Base-by-base conservation (phyloP, 1,139 yeast species). In the Candida neerlandica region DNA sequence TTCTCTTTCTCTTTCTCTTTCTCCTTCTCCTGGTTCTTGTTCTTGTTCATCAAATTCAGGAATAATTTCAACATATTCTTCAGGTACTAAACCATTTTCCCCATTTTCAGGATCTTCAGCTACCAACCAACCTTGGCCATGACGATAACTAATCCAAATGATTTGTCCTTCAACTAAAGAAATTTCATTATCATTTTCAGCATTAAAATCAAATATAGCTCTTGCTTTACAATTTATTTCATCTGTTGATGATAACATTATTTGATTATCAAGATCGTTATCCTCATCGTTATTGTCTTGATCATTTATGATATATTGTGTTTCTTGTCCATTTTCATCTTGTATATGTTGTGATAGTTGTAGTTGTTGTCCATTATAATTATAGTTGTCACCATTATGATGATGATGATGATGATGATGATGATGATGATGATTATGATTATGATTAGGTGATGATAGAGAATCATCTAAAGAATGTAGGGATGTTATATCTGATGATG, bases 91-190 rank as follows among this genome's bases (percentile, higher is more conserved):
- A 1, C 99, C 99, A 27, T 96, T 89, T 57, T 85, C 88, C 1
- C 91, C 92, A 3, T 87, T 79, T 32, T 67, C 77, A 0, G 91
- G 87, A 61, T 89, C 92, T 58, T 86, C 89, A 0, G 98, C 98
- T 45, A 94, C 98, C 4, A 95, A 77, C 99, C 99, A 94, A 5
- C 99, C 99, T 65, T 94, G 97, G 18, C 98, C 98, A 65, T 94
- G 97, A 54, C 96, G 81, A 66, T 92, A 92, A 52, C 87, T 84
- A 30, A 94, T 87, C 82, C 94, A 86, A 3, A 95, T 82, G 16
- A 82, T 67, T 67, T 94, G 98, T 37, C 97, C 96, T 59, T 88
- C 96, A 7, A 67, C 68, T 39, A 94, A 71, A 12, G 80, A 83
- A 47, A 92, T 84, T 61, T 94, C 99, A 65, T 94, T 94, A 58